Evolutionary conservation across 2,329 filamentous ascomycete species (phyloP).

Genomic region (Penicillium sp.): DNA sequence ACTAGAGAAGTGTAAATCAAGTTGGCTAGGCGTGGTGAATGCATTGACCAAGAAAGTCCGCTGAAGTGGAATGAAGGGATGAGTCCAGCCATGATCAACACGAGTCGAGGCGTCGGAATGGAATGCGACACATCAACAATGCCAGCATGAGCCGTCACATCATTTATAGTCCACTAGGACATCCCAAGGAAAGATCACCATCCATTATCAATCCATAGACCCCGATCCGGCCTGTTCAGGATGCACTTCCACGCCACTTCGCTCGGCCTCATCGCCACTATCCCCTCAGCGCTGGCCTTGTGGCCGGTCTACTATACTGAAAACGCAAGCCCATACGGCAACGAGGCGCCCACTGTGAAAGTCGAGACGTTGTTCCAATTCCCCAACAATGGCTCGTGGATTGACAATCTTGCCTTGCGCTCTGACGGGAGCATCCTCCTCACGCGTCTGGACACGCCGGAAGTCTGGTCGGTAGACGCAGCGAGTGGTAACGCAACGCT

Average conservation of each 20-base stretch:
- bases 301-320: constrained; percentile 4
- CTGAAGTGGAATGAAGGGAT: constrained; percentile 1
- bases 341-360: constrained; percentile 19
- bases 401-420: constrained; percentile 24
- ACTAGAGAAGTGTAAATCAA: too few relatives aligned
- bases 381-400: constrained; percentile 28
- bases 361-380: constrained; percentile 28
- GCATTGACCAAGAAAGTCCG: neutral
- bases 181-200: neutral
- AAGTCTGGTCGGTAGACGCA: constrained; percentile 24
- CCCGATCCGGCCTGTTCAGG: neutral
- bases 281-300: constrained; percentile 14
- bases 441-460: constrained; percentile 25
- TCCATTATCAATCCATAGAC: neutral
- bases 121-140: neutral
- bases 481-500: constrained; percentile 24
- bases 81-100: neutral
- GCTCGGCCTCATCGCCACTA: constrained; percentile 9
- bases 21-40: neutral
- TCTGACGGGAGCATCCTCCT: constrained; percentile 23
- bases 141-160: neutral
- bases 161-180: neutral
- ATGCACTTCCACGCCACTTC: constrained; percentile 14
- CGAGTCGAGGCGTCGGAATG: neutral
- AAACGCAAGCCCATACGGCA: constrained; percentile 1